A percentile compares a stretch with the other conserved stretches of the same genome.
phyloP scores from a whole-genome alignment of 2,329 filamentous ascomycete species.

The Botrytis deweyae region DNA sequence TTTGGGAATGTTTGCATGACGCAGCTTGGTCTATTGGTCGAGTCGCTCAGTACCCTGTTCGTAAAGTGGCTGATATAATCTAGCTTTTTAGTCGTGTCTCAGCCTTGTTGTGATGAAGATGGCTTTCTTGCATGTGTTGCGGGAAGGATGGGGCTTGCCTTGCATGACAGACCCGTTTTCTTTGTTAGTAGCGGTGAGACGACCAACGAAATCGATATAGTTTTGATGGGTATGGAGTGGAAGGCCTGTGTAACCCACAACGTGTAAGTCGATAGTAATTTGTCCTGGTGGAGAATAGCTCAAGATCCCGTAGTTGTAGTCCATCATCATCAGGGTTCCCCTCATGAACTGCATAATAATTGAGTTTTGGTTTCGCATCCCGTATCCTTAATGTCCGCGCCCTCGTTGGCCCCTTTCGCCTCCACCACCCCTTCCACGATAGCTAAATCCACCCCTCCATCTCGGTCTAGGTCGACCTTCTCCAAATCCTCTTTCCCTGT shows the following conservation, averaged over 20 bases:
- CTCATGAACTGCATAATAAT: conserved; percentile 4
- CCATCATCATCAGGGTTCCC: neutral
- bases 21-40: neutral
- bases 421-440: conserved; percentile 34
- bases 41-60: neutral
- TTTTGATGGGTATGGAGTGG: neutral
- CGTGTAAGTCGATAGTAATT: neutral
- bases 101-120: conserved; percentile 12
- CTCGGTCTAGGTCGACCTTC: conserved; percentile 35
- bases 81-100: conserved; percentile 5
- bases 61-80: neutral
- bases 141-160: neutral
- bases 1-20: neutral
- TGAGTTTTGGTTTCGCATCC: neutral
- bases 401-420: conserved; percentile 24
- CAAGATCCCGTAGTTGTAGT: neutral
- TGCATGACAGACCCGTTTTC: neutral
- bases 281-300: neutral
- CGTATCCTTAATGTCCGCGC: conserved; percentile 21
- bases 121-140: conserved; percentile 5
- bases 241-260: neutral
- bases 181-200: neutral
- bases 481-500: conserved; percentile 39
- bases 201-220: neutral
- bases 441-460: conserved; percentile 29